A percentile compares a stretch with the other conserved stretches of the same genome.
Evolutionary conservation across 805 yeast species (phyloP).

Genomic region (Zygotorulaspora florentina): DNA sequence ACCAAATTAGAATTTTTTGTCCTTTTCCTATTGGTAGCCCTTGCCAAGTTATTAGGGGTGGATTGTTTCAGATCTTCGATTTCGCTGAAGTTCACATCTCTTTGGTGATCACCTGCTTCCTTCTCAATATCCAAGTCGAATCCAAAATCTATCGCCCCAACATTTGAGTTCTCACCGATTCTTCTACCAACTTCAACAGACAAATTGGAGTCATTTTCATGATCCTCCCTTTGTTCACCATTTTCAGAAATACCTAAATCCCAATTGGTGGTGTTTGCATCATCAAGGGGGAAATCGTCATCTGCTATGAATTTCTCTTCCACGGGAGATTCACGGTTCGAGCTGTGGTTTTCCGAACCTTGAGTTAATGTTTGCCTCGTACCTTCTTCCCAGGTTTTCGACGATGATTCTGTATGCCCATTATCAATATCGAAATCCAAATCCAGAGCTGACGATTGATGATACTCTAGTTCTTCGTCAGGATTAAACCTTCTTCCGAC

Average conservation of each 20-base stretch:
- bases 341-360: slow-evolving; percentile 1
- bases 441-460: slow-evolving; percentile 25
- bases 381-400: slow-evolving; percentile 28
- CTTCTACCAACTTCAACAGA: slow-evolving; percentile 69
- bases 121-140: slow-evolving; percentile 49
- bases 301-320: slow-evolving; percentile 14
- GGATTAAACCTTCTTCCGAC: slow-evolving; percentile 29
- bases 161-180: slow-evolving; percentile 28
- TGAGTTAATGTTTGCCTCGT: slow-evolving; percentile 17
- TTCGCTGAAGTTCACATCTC: not conserved
- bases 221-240: slow-evolving; percentile 6
- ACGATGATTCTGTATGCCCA: slow-evolving; percentile 8
- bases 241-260: slow-evolving; percentile 27
- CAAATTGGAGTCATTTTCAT: slow-evolving; percentile 40
- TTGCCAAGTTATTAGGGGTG: not conserved
- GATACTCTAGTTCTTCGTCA: slow-evolving; percentile 20
- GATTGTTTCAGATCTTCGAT: not conserved
- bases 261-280: slow-evolving; percentile 27
- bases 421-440: slow-evolving; percentile 35
- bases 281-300: slow-evolving; percentile 28
- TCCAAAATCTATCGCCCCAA: slow-evolving; percentile 43
- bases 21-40: not conserved
- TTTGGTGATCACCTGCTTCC: slow-evolving; percentile 19
- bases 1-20: slow-evolving; percentile 14
- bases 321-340: slow-evolving; percentile 8